Conservation (phyloP, 768 basidiomycete species). For the Leccinum pellstonianum region DNA sequence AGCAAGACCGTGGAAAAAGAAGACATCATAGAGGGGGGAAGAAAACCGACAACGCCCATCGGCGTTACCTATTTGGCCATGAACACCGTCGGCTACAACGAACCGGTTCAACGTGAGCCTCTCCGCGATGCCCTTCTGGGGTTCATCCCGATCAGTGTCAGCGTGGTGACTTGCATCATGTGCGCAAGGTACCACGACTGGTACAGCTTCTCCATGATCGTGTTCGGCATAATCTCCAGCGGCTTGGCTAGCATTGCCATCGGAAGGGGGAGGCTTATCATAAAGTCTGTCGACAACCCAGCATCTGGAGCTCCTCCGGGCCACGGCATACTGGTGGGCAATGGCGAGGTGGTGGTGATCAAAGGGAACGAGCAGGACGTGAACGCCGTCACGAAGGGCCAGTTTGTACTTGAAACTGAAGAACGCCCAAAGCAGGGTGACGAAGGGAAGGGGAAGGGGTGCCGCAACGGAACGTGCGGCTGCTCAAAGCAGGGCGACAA, state of each 20-base stretch:
- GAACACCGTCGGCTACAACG: conserved; percentile 1
- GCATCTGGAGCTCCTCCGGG: conserved; percentile 26
- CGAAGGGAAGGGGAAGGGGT: neutral
- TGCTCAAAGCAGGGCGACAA: neutral
- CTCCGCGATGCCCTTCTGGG: conserved; percentile 11
- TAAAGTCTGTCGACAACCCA: conserved; percentile 15
- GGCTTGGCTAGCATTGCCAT: conserved; percentile 28
- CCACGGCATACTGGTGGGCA: conserved; percentile 27
- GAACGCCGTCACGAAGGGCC: conserved; percentile 30
- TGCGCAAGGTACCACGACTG: conserved; percentile 29
- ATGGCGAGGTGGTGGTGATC: conserved; percentile 25
- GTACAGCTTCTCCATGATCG: conserved; percentile 33
- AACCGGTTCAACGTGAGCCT: conserved; percentile 1
- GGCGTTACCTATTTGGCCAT: conserved; percentile 25
- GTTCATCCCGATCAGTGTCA: conserved; percentile 25
- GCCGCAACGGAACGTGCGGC: neutral
- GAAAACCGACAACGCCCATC: neutral
- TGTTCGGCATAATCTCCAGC: conserved; percentile 33
- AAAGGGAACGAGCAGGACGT: conserved; percentile 30
- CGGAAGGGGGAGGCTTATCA: conserved; percentile 24
- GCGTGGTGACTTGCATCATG: conserved; percentile 23
- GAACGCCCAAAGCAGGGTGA: neutral
- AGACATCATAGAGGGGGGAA: neutral
- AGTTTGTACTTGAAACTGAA: conserved; percentile 22
- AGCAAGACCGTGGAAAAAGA: neutral